Conservation (phyloP, 164 flowering plant genomes). For the Kalanchoe fedtschenkoi region DNA sequence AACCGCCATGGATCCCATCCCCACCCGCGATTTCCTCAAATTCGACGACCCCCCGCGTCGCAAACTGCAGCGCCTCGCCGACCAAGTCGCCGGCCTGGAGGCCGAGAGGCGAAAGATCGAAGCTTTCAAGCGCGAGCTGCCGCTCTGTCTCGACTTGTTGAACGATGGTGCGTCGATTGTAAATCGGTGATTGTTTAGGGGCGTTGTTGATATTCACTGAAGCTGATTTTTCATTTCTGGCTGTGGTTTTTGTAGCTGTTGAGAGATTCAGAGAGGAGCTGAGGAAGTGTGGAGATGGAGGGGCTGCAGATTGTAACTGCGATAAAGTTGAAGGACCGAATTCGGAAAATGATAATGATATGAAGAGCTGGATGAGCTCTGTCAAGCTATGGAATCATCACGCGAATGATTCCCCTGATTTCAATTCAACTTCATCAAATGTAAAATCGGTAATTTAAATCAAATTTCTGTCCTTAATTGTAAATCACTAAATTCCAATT, state of each 20-base stretch:
- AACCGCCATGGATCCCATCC: not conserved
- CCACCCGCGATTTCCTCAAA: not conserved
- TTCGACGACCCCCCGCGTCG: not conserved
- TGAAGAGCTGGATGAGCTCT: constrained; percentile 33
- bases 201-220: not conserved
- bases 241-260: constrained; percentile 18
- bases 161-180: constrained; percentile 31
- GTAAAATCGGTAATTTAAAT: not conserved
- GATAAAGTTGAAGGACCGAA: constrained; percentile 8
- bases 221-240: constrained; percentile 4
- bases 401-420: not conserved
- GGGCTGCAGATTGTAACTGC: not conserved
- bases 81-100: constrained; percentile 27
- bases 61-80: constrained; percentile 22
- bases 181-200: not conserved
- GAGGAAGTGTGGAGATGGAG: constrained; percentile 12
- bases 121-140: constrained; percentile 58
- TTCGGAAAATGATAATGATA: constrained; percentile 10
- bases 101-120: constrained; percentile 53
- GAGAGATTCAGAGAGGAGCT: constrained; percentile 21
- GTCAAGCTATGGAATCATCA: constrained; percentile 24
- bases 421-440: not conserved
- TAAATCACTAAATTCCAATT: not conserved
- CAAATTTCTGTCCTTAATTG: not conserved
- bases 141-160: constrained; percentile 46